Evolutionary conservation across 2,329 filamentous ascomycete genomes (phyloP).

Genomic region (Aspergillus unguis): DNA sequence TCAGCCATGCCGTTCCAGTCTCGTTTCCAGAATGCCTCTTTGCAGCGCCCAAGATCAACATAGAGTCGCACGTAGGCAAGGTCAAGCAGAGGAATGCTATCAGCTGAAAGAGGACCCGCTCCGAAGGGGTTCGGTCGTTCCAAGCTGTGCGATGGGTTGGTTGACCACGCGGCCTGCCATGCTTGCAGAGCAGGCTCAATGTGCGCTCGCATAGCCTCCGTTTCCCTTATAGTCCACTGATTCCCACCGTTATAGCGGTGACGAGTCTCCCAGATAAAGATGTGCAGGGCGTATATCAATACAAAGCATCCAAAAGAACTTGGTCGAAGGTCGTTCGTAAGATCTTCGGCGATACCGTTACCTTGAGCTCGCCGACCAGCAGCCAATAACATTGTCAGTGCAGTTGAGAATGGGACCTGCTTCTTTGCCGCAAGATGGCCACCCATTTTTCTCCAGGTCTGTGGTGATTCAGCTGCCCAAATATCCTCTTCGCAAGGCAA

Average conservation of each 20-base stretch:
- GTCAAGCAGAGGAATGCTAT: slow-evolving; percentile 86
- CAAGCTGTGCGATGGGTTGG: slow-evolving; percentile 77
- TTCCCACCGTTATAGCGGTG: slow-evolving; percentile 77
- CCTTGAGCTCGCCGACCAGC: slow-evolving; percentile 63
- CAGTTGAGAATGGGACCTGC: slow-evolving; percentile 73
- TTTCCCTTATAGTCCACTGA: slow-evolving; percentile 87
- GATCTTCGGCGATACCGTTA: slow-evolving; percentile 50
- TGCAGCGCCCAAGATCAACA: slow-evolving; percentile 86
- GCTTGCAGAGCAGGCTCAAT: slow-evolving; percentile 91
- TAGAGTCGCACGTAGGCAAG: slow-evolving; percentile 89
- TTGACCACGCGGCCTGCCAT: slow-evolving; percentile 90
- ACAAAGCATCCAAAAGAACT: slow-evolving; percentile 91
- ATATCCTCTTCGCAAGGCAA: slow-evolving; percentile 91
- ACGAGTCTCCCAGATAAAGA: slow-evolving; percentile 97
- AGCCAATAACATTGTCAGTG: slow-evolving; percentile 74
- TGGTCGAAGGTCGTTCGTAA: slow-evolving; percentile 65
- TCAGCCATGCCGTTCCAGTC: slow-evolving; percentile 91
- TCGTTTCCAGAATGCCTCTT: slow-evolving; percentile 89
- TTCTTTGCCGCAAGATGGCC: slow-evolving; percentile 70
- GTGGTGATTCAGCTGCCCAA: slow-evolving; percentile 77
- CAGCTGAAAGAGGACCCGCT: slow-evolving; percentile 76
- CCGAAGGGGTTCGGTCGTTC: slow-evolving; percentile 83
- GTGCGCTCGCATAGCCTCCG: slow-evolving; percentile 91
- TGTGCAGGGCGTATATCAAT: slow-evolving; percentile 90
- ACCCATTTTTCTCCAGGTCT: slow-evolving; percentile 75